Evolutionary conservation across 208 protist genomes (phyloP).

Genomic region (Trypanosomatidae sp.): DNA sequence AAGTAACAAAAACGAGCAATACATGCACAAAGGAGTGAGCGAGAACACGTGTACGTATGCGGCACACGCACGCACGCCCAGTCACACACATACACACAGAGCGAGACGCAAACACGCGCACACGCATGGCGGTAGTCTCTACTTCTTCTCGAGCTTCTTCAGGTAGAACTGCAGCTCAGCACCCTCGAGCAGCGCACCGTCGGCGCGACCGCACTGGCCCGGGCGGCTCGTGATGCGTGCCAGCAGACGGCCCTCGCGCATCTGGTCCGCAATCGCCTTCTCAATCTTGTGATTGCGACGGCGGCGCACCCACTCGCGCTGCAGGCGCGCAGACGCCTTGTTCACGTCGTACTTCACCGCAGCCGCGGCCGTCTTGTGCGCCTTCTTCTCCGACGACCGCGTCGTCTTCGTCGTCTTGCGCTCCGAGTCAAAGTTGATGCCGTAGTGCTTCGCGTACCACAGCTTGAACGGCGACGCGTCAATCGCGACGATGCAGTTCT

Average conservation of each 20-base stretch:
- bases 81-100: no score
- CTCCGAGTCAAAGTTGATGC: conserved; percentile 90
- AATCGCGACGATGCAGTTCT: conserved; percentile 95
- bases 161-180: conserved; percentile 99
- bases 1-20: no score
- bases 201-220: conserved; percentile 95
- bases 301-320: conserved; percentile 72
- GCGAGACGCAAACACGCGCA: not conserved
- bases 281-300: conserved; percentile 68
- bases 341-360: conserved; percentile 67
- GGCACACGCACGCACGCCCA: no score
- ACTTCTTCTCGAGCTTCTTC: conserved; percentile 97
- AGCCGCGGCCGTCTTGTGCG: conserved; percentile 45
- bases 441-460: conserved; percentile 98
- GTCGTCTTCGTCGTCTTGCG: conserved; percentile 20
- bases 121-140: conserved; percentile 80
- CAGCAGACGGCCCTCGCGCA: conserved; percentile 91
- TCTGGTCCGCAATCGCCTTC: conserved; percentile 84
- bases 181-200: conserved; percentile 99
- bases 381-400: conserved; percentile 22
- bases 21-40: no score
- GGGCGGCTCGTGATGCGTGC: conserved; percentile 95
- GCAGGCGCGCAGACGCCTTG: conserved; percentile 41
- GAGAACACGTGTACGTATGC: conserved; percentile 1
- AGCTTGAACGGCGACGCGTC: conserved; percentile 97